Percentiles rank a stretch among this genome's conserved stretches.
phyloP scores from a whole-genome alignment of 2,329 filamentous ascomycete species.

The Thielaviopsis musarum region DNA sequence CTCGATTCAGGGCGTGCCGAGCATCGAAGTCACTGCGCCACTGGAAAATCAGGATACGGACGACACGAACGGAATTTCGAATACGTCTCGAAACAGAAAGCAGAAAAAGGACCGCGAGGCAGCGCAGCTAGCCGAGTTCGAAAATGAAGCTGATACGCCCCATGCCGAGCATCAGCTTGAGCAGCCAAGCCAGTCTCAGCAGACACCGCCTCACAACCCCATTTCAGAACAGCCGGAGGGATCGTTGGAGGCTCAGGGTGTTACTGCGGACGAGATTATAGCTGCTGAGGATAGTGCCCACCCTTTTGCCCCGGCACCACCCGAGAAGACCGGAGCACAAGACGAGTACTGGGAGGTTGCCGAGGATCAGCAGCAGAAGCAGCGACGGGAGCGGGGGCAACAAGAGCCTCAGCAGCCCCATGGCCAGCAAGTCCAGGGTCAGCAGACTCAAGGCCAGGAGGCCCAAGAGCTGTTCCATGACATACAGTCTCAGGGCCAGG shows the following conservation, averaged over 20 bases:
- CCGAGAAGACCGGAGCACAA: neutral
- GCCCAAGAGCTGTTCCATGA: neutral
- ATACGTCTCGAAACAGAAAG: neutral
- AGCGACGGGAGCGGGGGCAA: neutral
- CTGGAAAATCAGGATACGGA: neutral
- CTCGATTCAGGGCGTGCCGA: neutral
- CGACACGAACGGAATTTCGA: neutral
- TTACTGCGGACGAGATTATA: neutral
- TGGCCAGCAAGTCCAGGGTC: neutral
- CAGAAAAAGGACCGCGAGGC: neutral
- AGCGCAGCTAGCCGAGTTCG: neutral
- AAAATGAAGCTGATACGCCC: neutral
- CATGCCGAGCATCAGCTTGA: neutral
- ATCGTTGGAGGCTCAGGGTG: neutral
- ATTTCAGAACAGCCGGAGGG: neutral
- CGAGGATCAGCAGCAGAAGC: neutral
- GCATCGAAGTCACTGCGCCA: neutral
- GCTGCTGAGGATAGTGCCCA: slow-evolving; percentile 1
- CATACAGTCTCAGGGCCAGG: neutral
- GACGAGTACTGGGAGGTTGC: neutral
- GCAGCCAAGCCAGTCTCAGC: neutral
- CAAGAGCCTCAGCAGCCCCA: neutral
- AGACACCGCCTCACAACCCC: neutral
- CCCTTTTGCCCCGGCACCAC: neutral
- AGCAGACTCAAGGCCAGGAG: neutral